Percentiles rank a stretch among this genome's conserved stretches.
phyloP scores from a whole-genome alignment of 1,284 basidiomycete genomes.

The Boletus subluridellus region DNA sequence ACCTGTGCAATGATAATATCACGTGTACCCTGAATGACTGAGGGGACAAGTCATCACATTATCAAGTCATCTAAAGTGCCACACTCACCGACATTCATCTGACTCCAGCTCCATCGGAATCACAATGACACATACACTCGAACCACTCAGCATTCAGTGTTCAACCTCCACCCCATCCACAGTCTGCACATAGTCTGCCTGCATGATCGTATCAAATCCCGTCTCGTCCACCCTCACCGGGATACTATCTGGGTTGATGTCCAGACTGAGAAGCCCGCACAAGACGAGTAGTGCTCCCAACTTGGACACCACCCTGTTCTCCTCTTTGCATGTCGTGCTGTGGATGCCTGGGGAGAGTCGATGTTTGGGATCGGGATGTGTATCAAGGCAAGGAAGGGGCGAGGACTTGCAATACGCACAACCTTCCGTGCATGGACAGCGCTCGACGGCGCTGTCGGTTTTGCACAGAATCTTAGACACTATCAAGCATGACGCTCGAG shows the following conservation, averaged over 20 bases:
- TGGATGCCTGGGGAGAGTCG: slow-evolving; percentile 50
- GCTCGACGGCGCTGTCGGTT: slow-evolving; percentile 50
- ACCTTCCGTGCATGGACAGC: slow-evolving; percentile 56
- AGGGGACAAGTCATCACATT: neutral
- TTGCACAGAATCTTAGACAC: slow-evolving; percentile 51
- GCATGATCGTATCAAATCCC: slow-evolving; percentile 44
- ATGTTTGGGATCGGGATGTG: neutral
- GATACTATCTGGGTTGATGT: slow-evolving; percentile 35
- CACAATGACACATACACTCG: too few relatives aligned
- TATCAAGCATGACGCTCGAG: neutral
- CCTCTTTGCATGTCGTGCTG: slow-evolving; percentile 60
- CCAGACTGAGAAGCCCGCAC: too few relatives aligned
- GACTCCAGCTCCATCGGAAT: too few relatives aligned
- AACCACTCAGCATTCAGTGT: neutral
- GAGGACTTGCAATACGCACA: slow-evolving; percentile 73
- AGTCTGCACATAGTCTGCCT: too few relatives aligned
- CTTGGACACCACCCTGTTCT: slow-evolving; percentile 67
- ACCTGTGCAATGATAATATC: neutral
- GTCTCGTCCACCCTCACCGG: slow-evolving; percentile 28
- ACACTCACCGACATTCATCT: neutral
- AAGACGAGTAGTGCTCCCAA: too few relatives aligned
- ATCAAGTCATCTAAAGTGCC: neutral
- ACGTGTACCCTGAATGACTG: neutral
- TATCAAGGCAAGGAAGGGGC: neutral
- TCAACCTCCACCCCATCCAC: slow-evolving; percentile 52